These are phyloP conservation scores for Nemophila menziesii DNA, from an alignment of 257 asterid genomes.

Conservation along the genomic window DNA sequence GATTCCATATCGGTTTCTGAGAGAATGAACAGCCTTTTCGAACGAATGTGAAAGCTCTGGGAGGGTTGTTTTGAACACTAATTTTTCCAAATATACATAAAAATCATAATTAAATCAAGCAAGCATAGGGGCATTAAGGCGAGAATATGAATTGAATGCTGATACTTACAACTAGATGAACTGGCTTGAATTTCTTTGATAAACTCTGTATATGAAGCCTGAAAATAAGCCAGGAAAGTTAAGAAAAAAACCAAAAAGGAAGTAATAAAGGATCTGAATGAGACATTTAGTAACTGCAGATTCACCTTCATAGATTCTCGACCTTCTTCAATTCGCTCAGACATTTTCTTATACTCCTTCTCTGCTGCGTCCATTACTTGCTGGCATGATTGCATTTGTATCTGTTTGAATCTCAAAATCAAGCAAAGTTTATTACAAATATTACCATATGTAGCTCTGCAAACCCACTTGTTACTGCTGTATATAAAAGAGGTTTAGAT, in stretches of 20 bases:
- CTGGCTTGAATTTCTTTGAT: slow-evolving; percentile 53
- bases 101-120: too few species aligned
- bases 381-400: slow-evolving; percentile 72
- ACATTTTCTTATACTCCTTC: slow-evolving; percentile 55
- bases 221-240: slow-evolving; percentile 19
- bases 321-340: slow-evolving; percentile 56
- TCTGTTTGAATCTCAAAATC: slow-evolving; percentile 28
- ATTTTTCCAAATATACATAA: background rate
- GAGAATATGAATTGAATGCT: background rate
- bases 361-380: slow-evolving; percentile 68
- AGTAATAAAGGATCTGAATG: slow-evolving; percentile 2
- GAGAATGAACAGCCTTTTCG: slow-evolving; percentile 60
- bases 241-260: slow-evolving; percentile 11
- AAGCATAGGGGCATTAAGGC: background rate
- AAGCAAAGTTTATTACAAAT: slow-evolving; percentile 2
- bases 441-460: too few species aligned
- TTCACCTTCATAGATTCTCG: slow-evolving; percentile 75
- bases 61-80: slow-evolving; percentile 63
- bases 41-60: slow-evolving; percentile 55
- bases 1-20: slow-evolving; percentile 60
- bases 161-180: slow-evolving; percentile 66
- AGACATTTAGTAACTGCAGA: background rate
- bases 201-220: slow-evolving; percentile 72
- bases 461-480: too few species aligned
- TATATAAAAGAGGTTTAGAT: background rate